Evolutionary conservation across 2,329 filamentous ascomycete genomes (phyloP).

Genomic region (Talaromyces amestolkiae): DNA sequence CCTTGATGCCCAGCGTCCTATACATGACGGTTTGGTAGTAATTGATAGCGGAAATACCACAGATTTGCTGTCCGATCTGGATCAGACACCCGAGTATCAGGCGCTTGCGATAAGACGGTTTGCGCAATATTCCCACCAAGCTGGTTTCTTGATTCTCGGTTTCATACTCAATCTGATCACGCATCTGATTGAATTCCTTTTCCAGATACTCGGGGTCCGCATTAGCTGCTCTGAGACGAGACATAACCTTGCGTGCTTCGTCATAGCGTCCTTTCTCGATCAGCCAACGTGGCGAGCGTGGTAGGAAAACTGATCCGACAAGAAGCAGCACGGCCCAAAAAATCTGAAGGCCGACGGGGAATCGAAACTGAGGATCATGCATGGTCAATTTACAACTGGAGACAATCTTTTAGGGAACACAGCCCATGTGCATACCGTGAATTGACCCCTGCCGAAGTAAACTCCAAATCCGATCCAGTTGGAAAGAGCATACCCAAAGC

Average conservation of each 20-base stretch:
- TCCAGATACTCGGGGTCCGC: not conserved
- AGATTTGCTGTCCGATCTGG: not conserved
- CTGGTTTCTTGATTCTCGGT: not conserved
- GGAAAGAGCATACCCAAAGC: conserved; percentile 1
- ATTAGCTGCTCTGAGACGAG: not conserved
- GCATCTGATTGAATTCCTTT: not conserved
- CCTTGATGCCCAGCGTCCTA: not conserved
- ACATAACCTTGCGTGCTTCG: not conserved
- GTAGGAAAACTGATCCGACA: not conserved
- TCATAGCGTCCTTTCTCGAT: not conserved
- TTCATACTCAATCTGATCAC: not conserved
- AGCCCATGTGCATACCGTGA: not conserved
- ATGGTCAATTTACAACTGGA: not conserved
- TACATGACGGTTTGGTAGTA: not conserved
- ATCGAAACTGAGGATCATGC: not conserved
- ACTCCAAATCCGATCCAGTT: not conserved
- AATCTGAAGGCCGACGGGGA: not conserved
- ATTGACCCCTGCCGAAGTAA: not conserved
- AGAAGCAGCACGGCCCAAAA: not conserved
- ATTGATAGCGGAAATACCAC: not conserved
- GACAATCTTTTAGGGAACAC: not conserved
- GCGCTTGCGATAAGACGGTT: not conserved
- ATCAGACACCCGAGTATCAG: not conserved
- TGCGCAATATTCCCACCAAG: not conserved
- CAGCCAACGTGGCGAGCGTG: conserved; percentile 4